Evolutionary conservation across 768 basidiomycete genomes (phyloP).

Genomic region (Boletus insuetus): DNA sequence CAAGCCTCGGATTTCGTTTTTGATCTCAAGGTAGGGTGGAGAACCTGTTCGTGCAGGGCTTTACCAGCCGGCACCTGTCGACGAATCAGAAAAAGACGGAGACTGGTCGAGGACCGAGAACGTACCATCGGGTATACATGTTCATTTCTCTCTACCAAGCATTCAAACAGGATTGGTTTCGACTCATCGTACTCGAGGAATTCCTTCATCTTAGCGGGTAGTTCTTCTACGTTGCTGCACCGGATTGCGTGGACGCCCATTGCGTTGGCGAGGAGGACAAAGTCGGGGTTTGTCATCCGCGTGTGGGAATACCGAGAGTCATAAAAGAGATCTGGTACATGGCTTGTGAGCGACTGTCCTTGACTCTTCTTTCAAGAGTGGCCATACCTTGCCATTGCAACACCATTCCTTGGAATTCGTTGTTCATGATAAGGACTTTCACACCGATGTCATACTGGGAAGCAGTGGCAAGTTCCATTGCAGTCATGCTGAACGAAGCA

Average conservation of each 20-base stretch:
- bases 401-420: slow-evolving; percentile 99
- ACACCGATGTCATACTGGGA: slow-evolving; percentile 90
- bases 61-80: slow-evolving; percentile 84
- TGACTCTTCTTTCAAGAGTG: neutral
- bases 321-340: slow-evolving; percentile 81
- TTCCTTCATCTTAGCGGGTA: slow-evolving; percentile 97
- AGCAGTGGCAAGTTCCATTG: slow-evolving; percentile 97
- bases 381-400: slow-evolving; percentile 93
- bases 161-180: slow-evolving; percentile 90
- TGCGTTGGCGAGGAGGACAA: slow-evolving; percentile 81
- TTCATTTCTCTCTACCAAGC: slow-evolving; percentile 77
- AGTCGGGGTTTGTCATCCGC: slow-evolving; percentile 93
- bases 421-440: slow-evolving; percentile 91
- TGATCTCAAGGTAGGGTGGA: slow-evolving; percentile 56
- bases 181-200: slow-evolving; percentile 91
- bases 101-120: neutral
- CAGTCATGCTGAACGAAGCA: slow-evolving; percentile 98
- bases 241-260: slow-evolving; percentile 94
- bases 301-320: slow-evolving; percentile 97
- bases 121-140: slow-evolving; percentile 90
- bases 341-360: neutral
- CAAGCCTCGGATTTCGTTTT: slow-evolving; percentile 27
- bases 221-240: slow-evolving; percentile 64
- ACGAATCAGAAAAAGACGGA: neutral
- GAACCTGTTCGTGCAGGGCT: slow-evolving; percentile 87